Base-by-base conservation (phyloP, 2,329 filamentous ascomycete species). In the Arachnopeziza araneosa region DNA sequence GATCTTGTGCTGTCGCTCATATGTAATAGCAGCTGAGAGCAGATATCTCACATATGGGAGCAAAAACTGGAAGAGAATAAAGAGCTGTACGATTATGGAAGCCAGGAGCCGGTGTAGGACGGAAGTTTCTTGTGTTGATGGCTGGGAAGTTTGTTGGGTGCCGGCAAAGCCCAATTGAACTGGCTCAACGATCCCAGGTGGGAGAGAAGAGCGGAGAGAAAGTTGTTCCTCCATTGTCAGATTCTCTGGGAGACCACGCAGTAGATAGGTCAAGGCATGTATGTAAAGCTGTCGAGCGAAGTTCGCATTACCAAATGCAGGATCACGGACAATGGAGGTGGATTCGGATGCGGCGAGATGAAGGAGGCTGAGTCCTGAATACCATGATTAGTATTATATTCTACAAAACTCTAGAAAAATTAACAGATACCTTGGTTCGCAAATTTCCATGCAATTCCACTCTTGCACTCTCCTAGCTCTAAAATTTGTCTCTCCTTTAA, bases 1-100 rank as follows among this genome's bases (percentile, higher is more conserved):
- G 61, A 92, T 77, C 63, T 82, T 83, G 73, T 91, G 83, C 65
- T 84, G 80, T 19, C 85, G 80, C 70, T 92, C 88, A 63, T 87
- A 86, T 54, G 79, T 76, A 63, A 85, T 86, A 19, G 81, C 77
- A 19, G 79, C 73, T 19, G 77, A 76, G 17, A 86, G 65, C 14
- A 88, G 71, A 4, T 80, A 67, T 63, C 83, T 79, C 32, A 86
- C 68, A 67, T 87, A 88, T 1, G 87, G 86, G 12, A 87, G 71
- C 19, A 88, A 63, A 54, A 88, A 78, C 57, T 86, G 83, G 24
- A 84, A 59, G 8, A 87, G 65, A 5, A 90, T 71, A 64, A 89
- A 84, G 1, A 85, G 58, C 36, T 83, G 78, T 53, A 88, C 73
- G 8, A 88, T 83, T 1, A 76, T 70, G 21, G 77, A 76, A 5